Conservation (phyloP, 169 alveolate genomes). For the Plasmodium ovale region DNA sequence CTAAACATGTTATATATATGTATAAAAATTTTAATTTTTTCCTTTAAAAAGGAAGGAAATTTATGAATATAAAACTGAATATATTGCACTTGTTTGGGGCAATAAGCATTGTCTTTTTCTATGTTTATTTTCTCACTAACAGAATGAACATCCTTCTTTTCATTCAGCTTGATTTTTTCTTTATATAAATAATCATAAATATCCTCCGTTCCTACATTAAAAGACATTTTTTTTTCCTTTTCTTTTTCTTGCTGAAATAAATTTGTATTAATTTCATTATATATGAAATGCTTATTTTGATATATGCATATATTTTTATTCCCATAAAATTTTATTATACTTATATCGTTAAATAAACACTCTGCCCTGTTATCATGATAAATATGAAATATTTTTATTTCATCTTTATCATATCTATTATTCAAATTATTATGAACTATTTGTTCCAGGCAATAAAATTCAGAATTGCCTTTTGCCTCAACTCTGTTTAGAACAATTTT, state of each 20-base stretch:
- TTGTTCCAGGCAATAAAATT: constrained; percentile 61
- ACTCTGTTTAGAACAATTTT: not conserved
- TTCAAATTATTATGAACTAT: constrained; percentile 65
- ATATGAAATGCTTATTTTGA: constrained; percentile 68
- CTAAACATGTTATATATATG: constrained; percentile 76
- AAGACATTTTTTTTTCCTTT: constrained; percentile 10
- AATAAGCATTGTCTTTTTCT: not conserved
- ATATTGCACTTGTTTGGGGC: constrained; percentile 27
- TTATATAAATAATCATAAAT: constrained; percentile 74
- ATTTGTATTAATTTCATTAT: constrained; percentile 47
- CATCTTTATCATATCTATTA: constrained; percentile 74
- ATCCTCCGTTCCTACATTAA: constrained; percentile 29
- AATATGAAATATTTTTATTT: constrained; percentile 60
- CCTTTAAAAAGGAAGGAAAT: constrained; percentile 68
- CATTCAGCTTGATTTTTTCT: constrained; percentile 49
- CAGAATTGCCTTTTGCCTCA: not conserved
- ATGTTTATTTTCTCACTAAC: not conserved
- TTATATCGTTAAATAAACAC: constrained; percentile 69
- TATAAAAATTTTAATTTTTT: constrained; percentile 66
- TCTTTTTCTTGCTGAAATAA: constrained; percentile 31
- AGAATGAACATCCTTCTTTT: constrained; percentile 10
- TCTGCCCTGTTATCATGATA: constrained; percentile 77
- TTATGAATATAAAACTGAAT: constrained; percentile 72
- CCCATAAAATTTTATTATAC: constrained; percentile 60
- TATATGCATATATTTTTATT: constrained; percentile 61